Conservation (phyloP, 108 stramenopile genomes). For the Skeletonema potamos region DNA sequence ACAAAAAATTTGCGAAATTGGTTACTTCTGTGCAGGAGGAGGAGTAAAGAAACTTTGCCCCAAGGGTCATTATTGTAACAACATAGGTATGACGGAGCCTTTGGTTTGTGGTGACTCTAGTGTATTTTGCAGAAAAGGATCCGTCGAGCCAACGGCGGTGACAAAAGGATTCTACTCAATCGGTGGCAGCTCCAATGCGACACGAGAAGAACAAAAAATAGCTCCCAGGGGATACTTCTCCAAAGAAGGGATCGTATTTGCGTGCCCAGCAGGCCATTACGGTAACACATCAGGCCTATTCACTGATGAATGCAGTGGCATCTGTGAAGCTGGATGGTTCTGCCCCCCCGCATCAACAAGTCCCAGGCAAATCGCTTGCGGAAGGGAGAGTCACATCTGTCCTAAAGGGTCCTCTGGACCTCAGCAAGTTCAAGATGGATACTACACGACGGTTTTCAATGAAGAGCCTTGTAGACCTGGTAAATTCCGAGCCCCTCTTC, state of each 20-base stretch:
- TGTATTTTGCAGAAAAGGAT: constrained; percentile 31
- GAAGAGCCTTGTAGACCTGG: constrained; percentile 38
- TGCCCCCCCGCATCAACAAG: constrained; percentile 18
- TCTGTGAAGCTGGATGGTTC: constrained; percentile 23
- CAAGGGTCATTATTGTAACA: constrained; percentile 22
- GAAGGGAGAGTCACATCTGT: constrained; percentile 22
- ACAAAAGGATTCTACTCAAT: constrained; percentile 23
- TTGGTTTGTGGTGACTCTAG: constrained; percentile 19
- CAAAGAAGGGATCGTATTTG: constrained; percentile 13
- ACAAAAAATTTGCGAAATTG: constrained; percentile 9
- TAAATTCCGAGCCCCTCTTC: constrained; percentile 11
- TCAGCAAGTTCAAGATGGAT: constrained; percentile 16
- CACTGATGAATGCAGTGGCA: constrained; percentile 24
- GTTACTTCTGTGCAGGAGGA: constrained; percentile 26
- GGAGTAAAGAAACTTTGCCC: constrained; percentile 23
- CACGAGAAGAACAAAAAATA: constrained; percentile 4
- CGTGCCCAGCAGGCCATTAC: constrained; percentile 33
- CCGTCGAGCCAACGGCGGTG: constrained; percentile 20
- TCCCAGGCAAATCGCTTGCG: constrained; percentile 33
- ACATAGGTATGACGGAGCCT: constrained; percentile 9
- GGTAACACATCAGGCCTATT: constrained; percentile 20
- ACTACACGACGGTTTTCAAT: constrained; percentile 24
- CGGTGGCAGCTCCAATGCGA: constrained; percentile 13
- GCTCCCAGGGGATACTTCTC: constrained; percentile 31
- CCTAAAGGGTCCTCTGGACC: constrained; percentile 29